A percentile compares a stretch with the other conserved stretches of the same genome.
Conservation (phyloP, 176 grass and related monocot species). For the Aegilops longissima region DNA sequence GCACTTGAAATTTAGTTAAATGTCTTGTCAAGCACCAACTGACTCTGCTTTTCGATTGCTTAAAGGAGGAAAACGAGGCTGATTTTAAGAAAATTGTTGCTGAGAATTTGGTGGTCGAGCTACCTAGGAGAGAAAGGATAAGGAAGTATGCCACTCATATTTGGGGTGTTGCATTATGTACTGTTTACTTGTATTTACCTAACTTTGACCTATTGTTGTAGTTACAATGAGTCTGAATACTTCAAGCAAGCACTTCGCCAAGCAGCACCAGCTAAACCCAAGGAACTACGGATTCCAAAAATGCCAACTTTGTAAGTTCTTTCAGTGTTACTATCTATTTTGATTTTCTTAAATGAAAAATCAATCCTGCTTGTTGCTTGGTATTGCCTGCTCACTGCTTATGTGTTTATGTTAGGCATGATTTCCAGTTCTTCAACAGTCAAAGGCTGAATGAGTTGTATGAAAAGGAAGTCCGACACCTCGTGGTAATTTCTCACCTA, state of each 20-base stretch:
- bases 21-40: neutral
- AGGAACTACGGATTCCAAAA: conserved; percentile 85
- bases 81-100: conserved; percentile 95
- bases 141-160: conserved; percentile 57
- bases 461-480: conserved; percentile 98
- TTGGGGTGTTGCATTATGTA: neutral
- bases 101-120: conserved; percentile 96
- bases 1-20: conserved; percentile 6
- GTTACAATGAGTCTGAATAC: conserved; percentile 94
- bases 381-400: conserved; percentile 6
- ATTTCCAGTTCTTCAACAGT: conserved; percentile 99
- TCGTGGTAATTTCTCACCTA: conserved; percentile 62
- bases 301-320: conserved; percentile 90
- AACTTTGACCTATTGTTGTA: conserved; percentile 31
- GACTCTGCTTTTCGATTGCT: conserved; percentile 19
- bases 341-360: neutral
- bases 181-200: neutral
- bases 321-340: neutral
- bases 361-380: neutral
- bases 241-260: conserved; percentile 98
- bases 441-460: conserved; percentile 92
- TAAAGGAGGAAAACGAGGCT: conserved; percentile 89
- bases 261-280: conserved; percentile 81
- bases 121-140: conserved; percentile 94
- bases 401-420: conserved; percentile 55